phyloP scores from a whole-genome alignment of 768 basidiomycete species.

The Leccinum arenicola region DNA sequence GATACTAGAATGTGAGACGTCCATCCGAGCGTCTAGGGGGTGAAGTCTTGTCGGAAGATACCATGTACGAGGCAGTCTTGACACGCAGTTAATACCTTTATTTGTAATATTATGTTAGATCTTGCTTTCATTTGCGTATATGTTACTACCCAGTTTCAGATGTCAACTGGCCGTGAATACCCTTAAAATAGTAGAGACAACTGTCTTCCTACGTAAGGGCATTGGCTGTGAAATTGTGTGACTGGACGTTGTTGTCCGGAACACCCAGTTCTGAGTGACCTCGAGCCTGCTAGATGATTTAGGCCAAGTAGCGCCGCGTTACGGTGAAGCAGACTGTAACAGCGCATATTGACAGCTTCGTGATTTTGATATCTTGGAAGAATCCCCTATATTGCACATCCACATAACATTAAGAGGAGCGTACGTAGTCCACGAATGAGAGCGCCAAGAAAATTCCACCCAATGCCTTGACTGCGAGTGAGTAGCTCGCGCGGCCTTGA shows the following conservation, averaged over 20 bases:
- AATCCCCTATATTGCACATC: background rate
- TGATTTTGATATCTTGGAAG: background rate
- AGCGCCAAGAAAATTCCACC: background rate
- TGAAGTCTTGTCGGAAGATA: background rate
- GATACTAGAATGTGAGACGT: slow-evolving; percentile 3
- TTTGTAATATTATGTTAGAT: background rate
- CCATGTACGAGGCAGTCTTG: background rate
- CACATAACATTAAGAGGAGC: slow-evolving; percentile 3
- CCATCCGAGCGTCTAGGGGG: background rate
- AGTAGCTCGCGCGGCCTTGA: background rate
- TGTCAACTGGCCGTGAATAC: background rate
- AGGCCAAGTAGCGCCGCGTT: background rate
- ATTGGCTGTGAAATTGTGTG: no score
- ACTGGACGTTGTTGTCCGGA: no score
- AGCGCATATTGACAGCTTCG: background rate
- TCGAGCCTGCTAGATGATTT: background rate
- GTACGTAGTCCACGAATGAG: slow-evolving; percentile 4
- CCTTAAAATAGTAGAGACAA: no score
- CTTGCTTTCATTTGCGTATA: slow-evolving; percentile 5
- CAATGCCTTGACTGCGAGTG: background rate
- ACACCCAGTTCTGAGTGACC: background rate
- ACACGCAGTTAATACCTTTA: background rate
- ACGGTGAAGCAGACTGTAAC: no score
- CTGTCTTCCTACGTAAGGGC: no score
- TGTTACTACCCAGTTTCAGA: background rate